Conservation (phyloP, 164 flowering plant species). For the Euptelea pleiosperma region DNA sequence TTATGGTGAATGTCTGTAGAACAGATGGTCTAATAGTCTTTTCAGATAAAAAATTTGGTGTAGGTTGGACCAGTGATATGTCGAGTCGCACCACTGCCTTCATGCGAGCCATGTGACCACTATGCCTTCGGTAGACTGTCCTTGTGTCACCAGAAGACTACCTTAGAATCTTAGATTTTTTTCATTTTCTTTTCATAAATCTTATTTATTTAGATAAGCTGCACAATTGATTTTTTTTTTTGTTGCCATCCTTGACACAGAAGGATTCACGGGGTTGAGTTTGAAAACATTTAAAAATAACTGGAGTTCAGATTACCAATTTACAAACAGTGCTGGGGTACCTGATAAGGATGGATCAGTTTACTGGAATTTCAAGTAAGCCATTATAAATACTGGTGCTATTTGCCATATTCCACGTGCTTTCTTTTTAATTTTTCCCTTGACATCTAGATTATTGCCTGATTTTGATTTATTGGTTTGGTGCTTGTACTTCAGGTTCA, state of each 20-base stretch:
- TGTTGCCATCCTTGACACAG: conserved; percentile 43
- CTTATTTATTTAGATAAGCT: neutral
- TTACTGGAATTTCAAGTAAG: conserved; percentile 89
- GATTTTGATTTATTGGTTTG: neutral
- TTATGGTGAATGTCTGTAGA: too few relatives aligned
- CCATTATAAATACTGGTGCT: neutral
- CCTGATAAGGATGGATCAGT: conserved; percentile 77
- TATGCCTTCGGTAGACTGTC: too few relatives aligned
- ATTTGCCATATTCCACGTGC: neutral
- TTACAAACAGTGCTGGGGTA: conserved; percentile 78
- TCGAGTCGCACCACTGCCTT: too few relatives aligned
- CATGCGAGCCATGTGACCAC: too few relatives aligned
- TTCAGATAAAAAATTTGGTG: too few relatives aligned
- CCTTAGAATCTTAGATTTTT: too few relatives aligned
- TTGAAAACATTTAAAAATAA: conserved; percentile 66
- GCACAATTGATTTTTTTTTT: neutral
- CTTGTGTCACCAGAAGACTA: too few relatives aligned
- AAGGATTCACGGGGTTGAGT: conserved; percentile 90
- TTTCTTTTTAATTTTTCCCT: neutral
- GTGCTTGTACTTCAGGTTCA: neutral
- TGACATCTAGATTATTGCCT: neutral
- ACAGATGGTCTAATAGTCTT: too few relatives aligned
- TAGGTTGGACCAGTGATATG: too few relatives aligned
- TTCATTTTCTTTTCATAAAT: neutral
- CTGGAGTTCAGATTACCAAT: conserved; percentile 84